Conservation (phyloP, 352 stramenopile genomes). For the Phytophthora megakarya region DNA sequence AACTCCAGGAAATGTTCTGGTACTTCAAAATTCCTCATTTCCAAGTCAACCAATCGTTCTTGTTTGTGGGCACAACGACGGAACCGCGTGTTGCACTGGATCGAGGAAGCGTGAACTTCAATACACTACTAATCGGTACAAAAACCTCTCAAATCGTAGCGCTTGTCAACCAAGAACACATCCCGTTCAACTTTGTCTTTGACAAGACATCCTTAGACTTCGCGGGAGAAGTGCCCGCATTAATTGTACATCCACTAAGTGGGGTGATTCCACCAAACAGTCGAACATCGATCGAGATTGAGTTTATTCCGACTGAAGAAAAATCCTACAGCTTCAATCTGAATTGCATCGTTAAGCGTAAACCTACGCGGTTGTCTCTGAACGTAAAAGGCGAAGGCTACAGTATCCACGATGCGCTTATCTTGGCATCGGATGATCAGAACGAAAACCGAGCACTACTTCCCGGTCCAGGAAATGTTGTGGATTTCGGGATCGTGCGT, state of each 20-base stretch:
- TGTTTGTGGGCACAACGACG: conserved; percentile 91
- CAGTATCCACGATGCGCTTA: conserved; percentile 87
- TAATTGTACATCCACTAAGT: conserved; percentile 88
- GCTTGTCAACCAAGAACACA: conserved; percentile 92
- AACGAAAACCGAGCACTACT: conserved; percentile 41
- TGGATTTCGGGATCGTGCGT: conserved; percentile 91
- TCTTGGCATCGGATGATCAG: conserved; percentile 46
- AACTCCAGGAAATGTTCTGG: conserved; percentile 93
- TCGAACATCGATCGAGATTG: conserved; percentile 79
- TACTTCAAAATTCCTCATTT: conserved; percentile 91
- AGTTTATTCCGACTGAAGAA: conserved; percentile 92
- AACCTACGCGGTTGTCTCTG: conserved; percentile 89
- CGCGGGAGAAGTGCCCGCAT: conserved; percentile 70
- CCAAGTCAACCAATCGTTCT: conserved; percentile 89
- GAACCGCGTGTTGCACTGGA: conserved; percentile 92
- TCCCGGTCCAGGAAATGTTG: conserved; percentile 38
- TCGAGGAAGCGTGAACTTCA: conserved; percentile 91
- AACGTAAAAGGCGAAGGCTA: conserved; percentile 96
- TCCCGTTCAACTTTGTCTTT: conserved; percentile 96
- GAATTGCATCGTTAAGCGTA: conserved; percentile 91
- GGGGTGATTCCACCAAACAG: conserved; percentile 91
- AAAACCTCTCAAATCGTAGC: conserved; percentile 87
- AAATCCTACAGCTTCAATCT: conserved; percentile 95
- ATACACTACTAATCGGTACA: conserved; percentile 90
- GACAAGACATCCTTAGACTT: conserved; percentile 89